phyloP scores from a whole-genome alignment of 805 yeast species.

The Peterozyma xylosa region DNA sequence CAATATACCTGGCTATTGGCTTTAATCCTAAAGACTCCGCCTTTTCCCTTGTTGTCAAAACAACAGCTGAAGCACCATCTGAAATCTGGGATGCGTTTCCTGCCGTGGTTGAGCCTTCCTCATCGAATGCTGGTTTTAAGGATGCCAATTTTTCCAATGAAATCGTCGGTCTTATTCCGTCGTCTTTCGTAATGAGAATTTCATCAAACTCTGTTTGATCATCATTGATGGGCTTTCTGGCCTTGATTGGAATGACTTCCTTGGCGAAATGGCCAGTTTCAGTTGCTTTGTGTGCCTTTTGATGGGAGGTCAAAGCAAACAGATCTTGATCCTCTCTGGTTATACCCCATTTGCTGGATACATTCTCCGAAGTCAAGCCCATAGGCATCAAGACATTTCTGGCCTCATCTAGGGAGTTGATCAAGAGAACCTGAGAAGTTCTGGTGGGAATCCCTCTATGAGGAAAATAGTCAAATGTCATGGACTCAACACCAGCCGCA shows the following conservation, averaged over 20 bases:
- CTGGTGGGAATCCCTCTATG: conserved; percentile 29
- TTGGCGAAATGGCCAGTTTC: conserved; percentile 69
- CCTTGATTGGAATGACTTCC: conserved; percentile 83
- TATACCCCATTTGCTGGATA: conserved; percentile 74
- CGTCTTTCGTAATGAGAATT: conserved; percentile 81
- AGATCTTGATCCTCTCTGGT: conserved; percentile 86
- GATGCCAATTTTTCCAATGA: conserved; percentile 89
- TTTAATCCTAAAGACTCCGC: conserved; percentile 77
- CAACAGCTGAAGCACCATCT: conserved; percentile 96
- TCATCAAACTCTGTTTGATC: conserved; percentile 63
- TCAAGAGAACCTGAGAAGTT: conserved; percentile 17
- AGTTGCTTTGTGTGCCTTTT: conserved; percentile 78
- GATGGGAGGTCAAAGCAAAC: conserved; percentile 78
- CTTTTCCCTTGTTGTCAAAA: conserved; percentile 79
- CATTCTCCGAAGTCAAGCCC: conserved; percentile 98
- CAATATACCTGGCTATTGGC: conserved; percentile 83
- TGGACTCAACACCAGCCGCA: conserved; percentile 36
- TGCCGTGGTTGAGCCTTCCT: conserved; percentile 52
- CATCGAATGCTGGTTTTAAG: conserved; percentile 33
- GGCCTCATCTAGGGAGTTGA: conserved; percentile 22
- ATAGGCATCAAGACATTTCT: conserved; percentile 45
- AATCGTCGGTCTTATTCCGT: conserved; percentile 67
- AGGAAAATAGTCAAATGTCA: conserved; percentile 32
- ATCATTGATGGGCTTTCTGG: conserved; percentile 88
- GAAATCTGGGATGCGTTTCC: conserved; percentile 95